These are phyloP conservation scores for Colletotrichum spinosum DNA, from an alignment of 2,329 filamentous ascomycete genomes.

Conservation along the genomic window DNA sequence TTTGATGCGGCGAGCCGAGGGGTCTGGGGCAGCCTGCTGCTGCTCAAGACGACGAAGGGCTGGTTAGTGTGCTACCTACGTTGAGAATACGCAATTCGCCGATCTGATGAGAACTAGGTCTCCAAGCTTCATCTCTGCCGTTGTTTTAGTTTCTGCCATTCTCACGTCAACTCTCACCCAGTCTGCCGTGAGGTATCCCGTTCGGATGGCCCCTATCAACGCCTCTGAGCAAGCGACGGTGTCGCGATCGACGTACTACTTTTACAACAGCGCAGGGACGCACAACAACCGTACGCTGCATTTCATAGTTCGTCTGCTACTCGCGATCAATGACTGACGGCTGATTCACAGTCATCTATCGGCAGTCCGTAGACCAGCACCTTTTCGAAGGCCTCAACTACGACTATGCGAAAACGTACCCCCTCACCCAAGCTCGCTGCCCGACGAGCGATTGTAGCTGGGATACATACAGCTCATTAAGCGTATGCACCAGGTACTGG, in stretches of 20 bases:
- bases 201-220: constrained; percentile 4
- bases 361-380: constrained; percentile 8
- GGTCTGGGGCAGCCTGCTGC: constrained; percentile 34
- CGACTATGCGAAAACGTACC: background rate
- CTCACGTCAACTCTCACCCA: constrained; percentile 28
- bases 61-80: background rate
- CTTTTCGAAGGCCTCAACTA: constrained; percentile 21
- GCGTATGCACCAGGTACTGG: constrained; percentile 17
- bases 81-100: background rate
- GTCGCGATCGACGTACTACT: constrained; percentile 12
- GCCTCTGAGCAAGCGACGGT: constrained; percentile 1
- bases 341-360: background rate
- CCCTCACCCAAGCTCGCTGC: constrained; percentile 6
- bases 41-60: constrained; percentile 19
- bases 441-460: constrained; percentile 11
- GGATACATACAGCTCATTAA: background rate
- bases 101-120: background rate
- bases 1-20: constrained; percentile 41
- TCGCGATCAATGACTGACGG: background rate
- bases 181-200: constrained; percentile 20
- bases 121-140: constrained; percentile 1
- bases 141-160: constrained; percentile 12
- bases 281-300: background rate
- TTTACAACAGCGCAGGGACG: constrained; percentile 2
- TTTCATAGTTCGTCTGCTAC: too few relatives aligned